Conservation (phyloP, 352 stramenopile species). For the Globisporangium barbulae region DNA sequence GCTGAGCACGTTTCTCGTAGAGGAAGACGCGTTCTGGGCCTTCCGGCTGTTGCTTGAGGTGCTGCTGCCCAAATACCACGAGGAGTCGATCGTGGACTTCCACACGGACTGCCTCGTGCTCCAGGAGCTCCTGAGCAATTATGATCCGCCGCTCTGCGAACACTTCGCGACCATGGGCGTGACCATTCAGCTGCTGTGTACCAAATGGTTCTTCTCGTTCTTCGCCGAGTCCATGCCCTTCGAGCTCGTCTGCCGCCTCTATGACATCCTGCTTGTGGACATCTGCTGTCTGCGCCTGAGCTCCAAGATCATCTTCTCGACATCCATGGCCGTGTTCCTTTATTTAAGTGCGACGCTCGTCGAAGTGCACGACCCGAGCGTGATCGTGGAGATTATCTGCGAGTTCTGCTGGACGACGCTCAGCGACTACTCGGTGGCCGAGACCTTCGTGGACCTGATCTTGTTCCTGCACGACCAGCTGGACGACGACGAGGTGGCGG, state of each 20-base stretch:
- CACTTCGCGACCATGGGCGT: conserved; percentile 59
- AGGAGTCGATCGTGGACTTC: conserved; percentile 77
- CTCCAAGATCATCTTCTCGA: conserved; percentile 74
- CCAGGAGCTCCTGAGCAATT: conserved; percentile 58
- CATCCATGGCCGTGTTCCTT: conserved; percentile 65
- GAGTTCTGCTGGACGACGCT: conserved; percentile 78
- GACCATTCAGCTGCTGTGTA: conserved; percentile 74
- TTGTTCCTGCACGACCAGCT: conserved; percentile 69
- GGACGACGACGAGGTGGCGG: conserved; percentile 49
- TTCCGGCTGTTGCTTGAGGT: conserved; percentile 71
- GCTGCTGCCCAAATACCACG: conserved; percentile 77
- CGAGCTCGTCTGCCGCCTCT: conserved; percentile 70
- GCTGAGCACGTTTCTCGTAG: conserved; percentile 68
- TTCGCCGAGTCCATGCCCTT: conserved; percentile 83
- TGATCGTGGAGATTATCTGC: conserved; percentile 72
- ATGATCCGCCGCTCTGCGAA: conserved; percentile 49
- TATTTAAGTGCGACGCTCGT: conserved; percentile 69
- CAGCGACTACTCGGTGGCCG: conserved; percentile 62
- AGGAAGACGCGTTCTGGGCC: conserved; percentile 79
- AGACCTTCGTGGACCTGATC: conserved; percentile 73
- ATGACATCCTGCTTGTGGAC: conserved; percentile 73
- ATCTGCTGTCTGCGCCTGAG: conserved; percentile 51
- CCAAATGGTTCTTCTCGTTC: conserved; percentile 86
- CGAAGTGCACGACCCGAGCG: conserved; percentile 70
- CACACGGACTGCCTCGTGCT: conserved; percentile 80